phyloP scores from a whole-genome alignment of 352 stramenopile species.

The Phytophthora pini region DNA sequence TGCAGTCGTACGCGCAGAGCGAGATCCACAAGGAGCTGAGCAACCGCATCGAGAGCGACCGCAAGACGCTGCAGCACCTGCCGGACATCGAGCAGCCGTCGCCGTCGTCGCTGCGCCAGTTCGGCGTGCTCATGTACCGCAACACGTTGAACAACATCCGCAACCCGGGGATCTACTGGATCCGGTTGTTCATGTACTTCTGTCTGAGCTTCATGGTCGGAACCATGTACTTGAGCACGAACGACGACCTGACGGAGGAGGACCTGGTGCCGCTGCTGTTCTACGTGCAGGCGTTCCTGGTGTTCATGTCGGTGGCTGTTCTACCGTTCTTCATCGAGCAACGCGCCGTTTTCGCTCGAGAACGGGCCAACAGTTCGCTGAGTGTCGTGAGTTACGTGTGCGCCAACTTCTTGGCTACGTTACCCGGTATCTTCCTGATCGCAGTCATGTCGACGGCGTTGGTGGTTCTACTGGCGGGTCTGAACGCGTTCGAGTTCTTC shows the following conservation, averaged over 20 bases:
- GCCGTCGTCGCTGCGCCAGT: conserved; percentile 46
- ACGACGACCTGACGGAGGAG: conserved; percentile 46
- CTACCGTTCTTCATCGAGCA: conserved; percentile 88
- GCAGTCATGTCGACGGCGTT: conserved; percentile 61
- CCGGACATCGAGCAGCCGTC: conserved; percentile 21
- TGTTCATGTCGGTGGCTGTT: conserved; percentile 90
- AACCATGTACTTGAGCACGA: conserved; percentile 73
- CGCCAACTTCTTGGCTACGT: conserved; percentile 67
- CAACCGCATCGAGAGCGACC: conserved; percentile 20
- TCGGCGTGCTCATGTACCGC: conserved; percentile 55
- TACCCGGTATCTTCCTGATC: conserved; percentile 75
- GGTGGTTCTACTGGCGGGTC: conserved; percentile 54
- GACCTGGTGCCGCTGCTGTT: conserved; percentile 74
- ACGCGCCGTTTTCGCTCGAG: no score
- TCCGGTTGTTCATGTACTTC: conserved; percentile 18
- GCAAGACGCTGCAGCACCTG: conserved; percentile 28
- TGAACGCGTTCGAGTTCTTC: conserved; percentile 68
- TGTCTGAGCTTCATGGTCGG: conserved; percentile 72
- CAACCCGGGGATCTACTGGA: conserved; percentile 73
- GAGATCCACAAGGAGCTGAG: conserved; percentile 13
- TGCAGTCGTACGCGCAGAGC: conserved; percentile 29
- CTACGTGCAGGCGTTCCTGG: conserved; percentile 88
- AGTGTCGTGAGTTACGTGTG: conserved; percentile 76
- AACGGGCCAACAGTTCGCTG: conserved; percentile 48
- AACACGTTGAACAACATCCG: conserved; percentile 72